A percentile compares a stretch with the other conserved stretches of the same genome.
Conservation (phyloP, 495 filamentous ascomycete species). For the Hypoxylon crocopeplum region DNA sequence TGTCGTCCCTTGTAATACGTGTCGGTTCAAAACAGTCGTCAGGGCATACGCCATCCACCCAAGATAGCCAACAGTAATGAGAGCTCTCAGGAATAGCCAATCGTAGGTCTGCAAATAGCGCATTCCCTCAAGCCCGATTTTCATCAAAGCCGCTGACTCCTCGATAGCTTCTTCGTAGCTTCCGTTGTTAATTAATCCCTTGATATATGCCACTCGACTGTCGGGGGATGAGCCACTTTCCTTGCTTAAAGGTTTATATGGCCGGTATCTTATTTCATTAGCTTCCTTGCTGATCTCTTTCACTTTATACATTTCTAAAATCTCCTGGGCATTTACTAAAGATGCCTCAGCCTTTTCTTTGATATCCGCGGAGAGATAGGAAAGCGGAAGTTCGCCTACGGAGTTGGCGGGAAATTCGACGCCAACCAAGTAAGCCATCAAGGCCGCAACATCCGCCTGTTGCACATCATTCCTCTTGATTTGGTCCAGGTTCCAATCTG, state of each 20-base stretch:
- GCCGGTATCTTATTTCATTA: constrained; percentile 76
- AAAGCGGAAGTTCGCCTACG: constrained; percentile 88
- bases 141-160: constrained; percentile 75
- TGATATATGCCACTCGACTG: constrained; percentile 70
- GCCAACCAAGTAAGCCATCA: constrained; percentile 96
- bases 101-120: constrained; percentile 94
- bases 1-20: constrained; percentile 79
- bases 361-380: constrained; percentile 74
- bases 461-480: constrained; percentile 87
- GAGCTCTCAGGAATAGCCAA: constrained; percentile 95
- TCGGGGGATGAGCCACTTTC: constrained; percentile 66
- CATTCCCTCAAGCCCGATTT: constrained; percentile 79
- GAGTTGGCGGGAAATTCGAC: constrained; percentile 95
- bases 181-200: constrained; percentile 68
- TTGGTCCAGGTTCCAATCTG: constrained; percentile 83
- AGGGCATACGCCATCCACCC: constrained; percentile 97
- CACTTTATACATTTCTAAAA: constrained; percentile 95
- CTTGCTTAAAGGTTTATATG: constrained; percentile 68
- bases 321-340: constrained; percentile 83
- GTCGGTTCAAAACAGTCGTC: constrained; percentile 87
- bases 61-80: constrained; percentile 91
- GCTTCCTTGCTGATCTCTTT: constrained; percentile 87
- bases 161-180: constrained; percentile 76
- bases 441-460: constrained; percentile 92
- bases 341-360: constrained; percentile 84